These are phyloP conservation scores for Pichia pseudocactophila DNA, from an alignment of 805 yeast species.

Conservation along the genomic window DNA sequence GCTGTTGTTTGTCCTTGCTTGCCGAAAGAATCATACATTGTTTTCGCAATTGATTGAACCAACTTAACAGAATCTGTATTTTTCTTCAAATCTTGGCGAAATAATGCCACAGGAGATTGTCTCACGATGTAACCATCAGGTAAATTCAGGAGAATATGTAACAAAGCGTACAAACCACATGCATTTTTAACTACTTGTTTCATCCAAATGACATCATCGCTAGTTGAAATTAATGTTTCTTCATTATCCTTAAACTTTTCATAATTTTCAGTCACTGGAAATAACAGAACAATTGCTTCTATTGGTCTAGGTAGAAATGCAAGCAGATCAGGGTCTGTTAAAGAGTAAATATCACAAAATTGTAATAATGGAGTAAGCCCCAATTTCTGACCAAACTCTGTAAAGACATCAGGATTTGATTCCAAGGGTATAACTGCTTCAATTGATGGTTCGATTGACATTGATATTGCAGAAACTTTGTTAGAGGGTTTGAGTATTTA, in stretches of 20 bases:
- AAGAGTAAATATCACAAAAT: slow-evolving; percentile 76
- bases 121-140: slow-evolving; percentile 37
- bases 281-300: slow-evolving; percentile 64
- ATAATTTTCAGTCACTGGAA: slow-evolving; percentile 64
- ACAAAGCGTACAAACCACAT: slow-evolving; percentile 84
- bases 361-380: slow-evolving; percentile 55
- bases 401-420: slow-evolving; percentile 80
- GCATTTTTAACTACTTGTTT: slow-evolving; percentile 81
- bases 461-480: too few species aligned
- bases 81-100: slow-evolving; percentile 17
- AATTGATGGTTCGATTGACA: not conserved
- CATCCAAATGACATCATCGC: slow-evolving; percentile 51
- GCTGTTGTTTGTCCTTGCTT: slow-evolving; percentile 58
- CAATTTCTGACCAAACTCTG: slow-evolving; percentile 52
- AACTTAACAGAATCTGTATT: slow-evolving; percentile 16
- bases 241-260: slow-evolving; percentile 37
- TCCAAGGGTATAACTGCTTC: slow-evolving; percentile 73
- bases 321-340: slow-evolving; percentile 75
- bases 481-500: too few species aligned
- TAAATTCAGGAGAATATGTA: slow-evolving; percentile 49
- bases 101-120: slow-evolving; percentile 24
- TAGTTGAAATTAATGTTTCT: not conserved
- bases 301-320: slow-evolving; percentile 78
- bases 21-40: slow-evolving; percentile 36
- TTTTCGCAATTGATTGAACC: slow-evolving; percentile 19